A percentile compares a stretch with the other conserved stretches of the same genome.
These are phyloP conservation scores for Eucalyptus sp. DNA, from an alignment of 345 rosid species.

Conservation along the genomic window DNA sequence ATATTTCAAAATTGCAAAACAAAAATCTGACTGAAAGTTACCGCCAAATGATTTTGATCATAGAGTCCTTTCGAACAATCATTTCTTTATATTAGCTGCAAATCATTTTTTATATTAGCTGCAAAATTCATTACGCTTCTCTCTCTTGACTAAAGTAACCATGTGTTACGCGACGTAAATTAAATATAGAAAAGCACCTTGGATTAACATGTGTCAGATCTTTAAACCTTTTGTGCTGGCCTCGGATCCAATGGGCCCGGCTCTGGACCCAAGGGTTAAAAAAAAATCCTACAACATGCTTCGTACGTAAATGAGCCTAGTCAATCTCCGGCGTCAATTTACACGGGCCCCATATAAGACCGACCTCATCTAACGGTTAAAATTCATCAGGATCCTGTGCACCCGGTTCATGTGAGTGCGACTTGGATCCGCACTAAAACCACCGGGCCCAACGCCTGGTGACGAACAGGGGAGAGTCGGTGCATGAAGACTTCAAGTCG, in stretches of 20 bases:
- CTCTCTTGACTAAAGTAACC: no score
- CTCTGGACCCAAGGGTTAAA: not conserved
- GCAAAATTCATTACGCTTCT: not conserved
- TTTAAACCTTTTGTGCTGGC: not conserved
- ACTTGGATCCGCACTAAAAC: not conserved
- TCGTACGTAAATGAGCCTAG: not conserved
- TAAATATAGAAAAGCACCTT: not conserved
- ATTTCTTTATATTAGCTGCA: not conserved
- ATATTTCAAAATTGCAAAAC: not conserved
- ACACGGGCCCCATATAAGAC: not conserved
- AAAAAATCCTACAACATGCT: not conserved
- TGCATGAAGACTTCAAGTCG: not conserved
- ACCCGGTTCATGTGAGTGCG: not conserved
- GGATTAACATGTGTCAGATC: not conserved
- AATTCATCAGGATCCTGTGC: not conserved
- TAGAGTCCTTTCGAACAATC: not conserved
- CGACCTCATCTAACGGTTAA: not conserved
- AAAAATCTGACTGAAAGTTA: not conserved
- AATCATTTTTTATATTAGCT: not conserved
- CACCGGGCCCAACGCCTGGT: not conserved
- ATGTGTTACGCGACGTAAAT: not conserved
- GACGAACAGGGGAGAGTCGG: not conserved
- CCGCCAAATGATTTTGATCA: not conserved
- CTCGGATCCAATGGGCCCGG: not conserved
- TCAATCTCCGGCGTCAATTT: not conserved